Conservation (phyloP, 2,329 filamentous ascomycete species). For the Diaporthe ilicicola region DNA sequence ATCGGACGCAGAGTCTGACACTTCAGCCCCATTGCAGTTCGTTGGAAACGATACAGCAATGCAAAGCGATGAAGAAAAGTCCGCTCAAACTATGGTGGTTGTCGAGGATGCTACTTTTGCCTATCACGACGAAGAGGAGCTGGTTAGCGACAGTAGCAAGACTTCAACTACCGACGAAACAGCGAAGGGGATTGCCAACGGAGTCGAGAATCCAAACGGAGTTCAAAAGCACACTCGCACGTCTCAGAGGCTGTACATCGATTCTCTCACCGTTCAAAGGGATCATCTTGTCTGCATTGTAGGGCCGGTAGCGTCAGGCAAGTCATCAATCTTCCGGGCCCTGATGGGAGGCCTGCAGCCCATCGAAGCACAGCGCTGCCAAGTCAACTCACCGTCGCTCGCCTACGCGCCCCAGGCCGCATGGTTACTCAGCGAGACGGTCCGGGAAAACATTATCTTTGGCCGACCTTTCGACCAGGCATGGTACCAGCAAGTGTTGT, state of each 20-base stretch:
- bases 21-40: not conserved
- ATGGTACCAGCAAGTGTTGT: conserved; percentile 72
- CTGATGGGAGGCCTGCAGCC: conserved; percentile 39
- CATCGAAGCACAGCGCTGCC: conserved; percentile 32
- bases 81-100: conserved; percentile 26
- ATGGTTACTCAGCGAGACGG: conserved; percentile 37
- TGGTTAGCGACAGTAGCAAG: conserved; percentile 16
- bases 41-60: not conserved
- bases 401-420: conserved; percentile 27
- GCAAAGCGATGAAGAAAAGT: not conserved
- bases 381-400: conserved; percentile 30
- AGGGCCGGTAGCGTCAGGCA: conserved; percentile 38
- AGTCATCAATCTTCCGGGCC: conserved; percentile 38
- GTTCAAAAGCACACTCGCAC: not conserved
- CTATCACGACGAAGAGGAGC: conserved; percentile 34
- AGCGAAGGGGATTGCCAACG: conserved; percentile 4
- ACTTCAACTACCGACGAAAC: not conserved
- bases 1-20: conserved; percentile 11
- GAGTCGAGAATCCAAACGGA: too few relatives aligned
- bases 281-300: conserved; percentile 33
- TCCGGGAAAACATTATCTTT: conserved; percentile 69
- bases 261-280: conserved; percentile 25
- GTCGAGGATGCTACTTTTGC: conserved; percentile 34
- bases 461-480: conserved; percentile 61
- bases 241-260: conserved; percentile 21